These are phyloP conservation scores for Monilinia laxa DNA, from an alignment of 2,329 filamentous ascomycete species.

Conservation along the genomic window DNA sequence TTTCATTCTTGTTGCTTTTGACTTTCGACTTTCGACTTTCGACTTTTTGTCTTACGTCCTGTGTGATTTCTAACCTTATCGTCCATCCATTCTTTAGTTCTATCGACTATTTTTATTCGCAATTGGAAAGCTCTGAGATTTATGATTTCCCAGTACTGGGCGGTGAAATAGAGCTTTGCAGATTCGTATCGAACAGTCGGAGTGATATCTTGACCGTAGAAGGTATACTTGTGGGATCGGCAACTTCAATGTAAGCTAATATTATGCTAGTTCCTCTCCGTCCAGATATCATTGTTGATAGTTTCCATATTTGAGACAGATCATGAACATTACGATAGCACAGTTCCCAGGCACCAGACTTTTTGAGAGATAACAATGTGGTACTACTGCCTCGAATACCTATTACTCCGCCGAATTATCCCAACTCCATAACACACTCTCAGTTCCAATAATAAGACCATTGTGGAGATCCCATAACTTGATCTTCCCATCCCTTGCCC, in stretches of 20 bases:
- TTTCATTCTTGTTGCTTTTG: too few species aligned
- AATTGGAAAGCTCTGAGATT: too few species aligned
- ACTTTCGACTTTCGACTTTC: too few species aligned
- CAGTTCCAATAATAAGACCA: conserved; percentile 34
- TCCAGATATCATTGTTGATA: not conserved
- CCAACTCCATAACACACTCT: not conserved
- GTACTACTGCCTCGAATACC: too few species aligned
- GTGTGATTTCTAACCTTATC: too few species aligned
- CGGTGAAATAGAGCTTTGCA: too few species aligned
- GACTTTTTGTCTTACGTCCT: too few species aligned
- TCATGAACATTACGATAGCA: not conserved
- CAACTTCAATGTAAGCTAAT: not conserved
- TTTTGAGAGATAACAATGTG: too few species aligned
- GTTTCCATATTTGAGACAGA: not conserved
- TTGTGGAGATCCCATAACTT: conserved; percentile 28
- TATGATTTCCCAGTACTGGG: too few species aligned
- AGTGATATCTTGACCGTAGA: not conserved
- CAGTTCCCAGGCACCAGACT: not conserved
- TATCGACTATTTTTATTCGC: too few species aligned
- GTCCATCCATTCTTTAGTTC: too few species aligned
- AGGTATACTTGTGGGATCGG: not conserved
- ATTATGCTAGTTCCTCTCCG: not conserved
- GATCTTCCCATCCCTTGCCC: conserved; percentile 39
- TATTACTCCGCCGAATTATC: not conserved
- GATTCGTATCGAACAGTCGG: too few species aligned